A percentile compares a stretch with the other conserved stretches of the same genome.
phyloP scores from a whole-genome alignment of 2,329 filamentous ascomycete genomes.

The Sarocladium brachiariae region DNA sequence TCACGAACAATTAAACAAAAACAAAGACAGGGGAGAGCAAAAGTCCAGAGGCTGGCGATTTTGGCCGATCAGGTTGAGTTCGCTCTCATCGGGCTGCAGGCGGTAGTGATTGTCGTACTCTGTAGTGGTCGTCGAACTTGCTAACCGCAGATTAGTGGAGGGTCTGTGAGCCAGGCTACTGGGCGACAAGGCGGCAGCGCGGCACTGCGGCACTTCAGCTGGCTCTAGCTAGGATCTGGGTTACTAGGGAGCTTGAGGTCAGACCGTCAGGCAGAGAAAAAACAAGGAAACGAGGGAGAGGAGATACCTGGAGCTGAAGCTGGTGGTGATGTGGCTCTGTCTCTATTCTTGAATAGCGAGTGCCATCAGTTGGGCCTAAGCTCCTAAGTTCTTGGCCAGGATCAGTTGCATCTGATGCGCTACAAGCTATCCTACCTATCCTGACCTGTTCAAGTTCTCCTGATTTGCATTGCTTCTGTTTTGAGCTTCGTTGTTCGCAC shows the following conservation, averaged over 20 bases:
- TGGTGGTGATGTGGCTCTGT: background rate
- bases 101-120: too few relatives aligned
- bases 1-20: background rate
- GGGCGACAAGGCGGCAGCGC: background rate
- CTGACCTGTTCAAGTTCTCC: background rate
- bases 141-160: background rate
- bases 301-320: background rate
- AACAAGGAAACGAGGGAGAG: background rate
- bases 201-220: background rate
- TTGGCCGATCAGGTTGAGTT: background rate
- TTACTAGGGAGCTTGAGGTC: too few relatives aligned
- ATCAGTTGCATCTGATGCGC: too few relatives aligned
- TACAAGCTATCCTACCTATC: too few relatives aligned
- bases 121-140: background rate
- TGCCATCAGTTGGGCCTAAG: too few relatives aligned
- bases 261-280: too few relatives aligned
- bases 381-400: too few relatives aligned
- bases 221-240: background rate
- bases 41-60: conserved; percentile 9
- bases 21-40: background rate
- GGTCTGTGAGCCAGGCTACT: conserved; percentile 4
- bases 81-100: conserved; percentile 4
- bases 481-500: background rate
- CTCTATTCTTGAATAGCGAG: too few relatives aligned
- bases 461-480: background rate